Base-by-base conservation (phyloP, 768 basidiomycete genomes). In the Russula olivacea region DNA sequence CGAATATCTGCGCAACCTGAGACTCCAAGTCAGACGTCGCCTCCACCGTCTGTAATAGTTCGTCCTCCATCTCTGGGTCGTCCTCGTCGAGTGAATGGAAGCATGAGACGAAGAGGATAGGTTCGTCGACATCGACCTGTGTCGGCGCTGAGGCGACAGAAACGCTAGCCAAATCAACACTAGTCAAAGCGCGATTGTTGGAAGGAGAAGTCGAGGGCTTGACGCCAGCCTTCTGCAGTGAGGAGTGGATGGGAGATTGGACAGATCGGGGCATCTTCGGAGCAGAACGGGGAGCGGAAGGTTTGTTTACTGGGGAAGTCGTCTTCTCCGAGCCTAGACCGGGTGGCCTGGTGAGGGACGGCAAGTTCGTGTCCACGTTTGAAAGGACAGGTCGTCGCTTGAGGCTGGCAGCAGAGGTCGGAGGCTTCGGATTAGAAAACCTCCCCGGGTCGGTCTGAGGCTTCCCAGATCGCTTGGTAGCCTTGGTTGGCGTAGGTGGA, bases 1-100 rank as follows among this genome's bases (percentile, higher is more conserved):
- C 21, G 19, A 59, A 60, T 30, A 55, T 38, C 9, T 50, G 53
- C 11, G 30, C 15, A 15, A 64, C 40, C 34, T 60, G 63, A 41
- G 17, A 14, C 17, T 55, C 63, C 3, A 64, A 34, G 1, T 41
- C 48, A 28, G 40, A 43, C 12, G 38, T 30, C 48, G 17, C 17
- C n/a, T 64, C 58, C 40, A n/a, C n/a, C 12, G 17, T 15, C 36
- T 32, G 23, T 4, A 14, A 30, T 14, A 15, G n/a, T 11, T 55
- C 53, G 15, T 41, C 40, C 32, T 55, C 53, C 1, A 32, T n/a
- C 1, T 34, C 40, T 9, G 62, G 12, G 28, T 64, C 48, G 1
- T 36, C 36, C 36, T 60, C 63, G 11, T 40, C 58, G 40, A 50
- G 23, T 7, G 63, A 41, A 23, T 50, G 58, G 58, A 64, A 59